Percentiles rank a stretch among this genome's conserved stretches.
Conservation (phyloP, 2,329 filamentous ascomycete species). For the Aspergillus nomiae region DNA sequence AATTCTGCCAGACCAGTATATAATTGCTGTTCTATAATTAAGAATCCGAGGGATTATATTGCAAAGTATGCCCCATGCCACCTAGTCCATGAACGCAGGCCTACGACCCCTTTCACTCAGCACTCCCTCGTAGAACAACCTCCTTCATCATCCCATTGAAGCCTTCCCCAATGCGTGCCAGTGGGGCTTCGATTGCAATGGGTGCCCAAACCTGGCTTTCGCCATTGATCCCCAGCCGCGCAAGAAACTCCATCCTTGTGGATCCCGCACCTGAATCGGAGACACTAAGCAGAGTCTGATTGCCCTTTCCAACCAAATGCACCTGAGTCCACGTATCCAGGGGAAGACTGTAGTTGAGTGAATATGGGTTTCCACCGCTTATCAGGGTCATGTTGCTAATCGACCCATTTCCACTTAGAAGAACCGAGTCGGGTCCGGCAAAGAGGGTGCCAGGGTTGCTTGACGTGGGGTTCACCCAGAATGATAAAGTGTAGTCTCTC, state of each 20-base stretch:
- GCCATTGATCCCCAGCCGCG: not conserved
- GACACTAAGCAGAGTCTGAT: not conserved
- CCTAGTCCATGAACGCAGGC: not conserved
- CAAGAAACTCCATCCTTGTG: not conserved
- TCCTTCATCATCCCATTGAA: not conserved
- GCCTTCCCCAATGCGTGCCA: not conserved
- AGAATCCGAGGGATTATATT: not conserved
- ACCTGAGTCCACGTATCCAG: constrained; percentile 34
- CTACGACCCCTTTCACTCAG: not conserved
- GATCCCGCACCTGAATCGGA: not conserved
- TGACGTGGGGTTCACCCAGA: constrained; percentile 42
- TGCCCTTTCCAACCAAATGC: not conserved
- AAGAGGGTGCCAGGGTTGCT: constrained; percentile 44
- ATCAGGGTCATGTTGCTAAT: constrained; percentile 42
- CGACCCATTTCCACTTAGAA: constrained; percentile 37
- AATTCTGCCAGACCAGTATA: not conserved
- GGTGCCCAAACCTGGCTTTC: not conserved
- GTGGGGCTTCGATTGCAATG: not conserved
- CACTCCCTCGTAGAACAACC: not conserved
- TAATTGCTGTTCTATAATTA: not conserved
- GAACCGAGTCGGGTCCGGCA: constrained; percentile 47
- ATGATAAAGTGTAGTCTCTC: constrained; percentile 56
- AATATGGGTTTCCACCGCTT: constrained; percentile 41
- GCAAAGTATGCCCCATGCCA: not conserved
- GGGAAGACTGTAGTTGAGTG: constrained; percentile 45